Evolutionary conservation across 1,284 basidiomycete species (phyloP).

Genomic region (Hemileia vastatrix): DNA sequence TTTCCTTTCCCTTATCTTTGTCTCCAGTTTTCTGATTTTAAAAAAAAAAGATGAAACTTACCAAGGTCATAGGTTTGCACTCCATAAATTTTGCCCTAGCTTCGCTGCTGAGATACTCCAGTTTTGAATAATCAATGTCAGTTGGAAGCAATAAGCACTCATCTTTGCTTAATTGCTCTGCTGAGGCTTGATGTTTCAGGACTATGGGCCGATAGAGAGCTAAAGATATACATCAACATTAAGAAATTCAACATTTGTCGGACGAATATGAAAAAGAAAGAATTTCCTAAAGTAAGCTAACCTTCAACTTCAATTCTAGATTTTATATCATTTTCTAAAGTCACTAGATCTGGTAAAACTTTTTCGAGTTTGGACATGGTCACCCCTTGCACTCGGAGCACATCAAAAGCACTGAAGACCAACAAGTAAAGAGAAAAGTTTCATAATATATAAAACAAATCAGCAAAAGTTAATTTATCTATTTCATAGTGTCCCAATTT

Average conservation of each 20-base stretch:
- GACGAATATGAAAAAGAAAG: background rate
- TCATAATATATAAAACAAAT: background rate
- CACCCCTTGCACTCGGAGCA: constrained; percentile 59
- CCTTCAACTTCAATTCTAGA: constrained; percentile 63
- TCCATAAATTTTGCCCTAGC: constrained; percentile 33
- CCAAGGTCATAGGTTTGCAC: constrained; percentile 30
- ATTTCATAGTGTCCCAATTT: background rate
- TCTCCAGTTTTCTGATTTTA: no score
- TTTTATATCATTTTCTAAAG: constrained; percentile 52
- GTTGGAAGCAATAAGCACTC: constrained; percentile 29
- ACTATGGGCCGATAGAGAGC: constrained; percentile 33
- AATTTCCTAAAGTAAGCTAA: constrained; percentile 30
- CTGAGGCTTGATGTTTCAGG: constrained; percentile 33
- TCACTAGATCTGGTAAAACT: constrained; percentile 53
- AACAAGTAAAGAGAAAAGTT: background rate
- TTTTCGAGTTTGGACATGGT: constrained; percentile 49
- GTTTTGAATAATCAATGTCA: constrained; percentile 28
- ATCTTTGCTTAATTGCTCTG: constrained; percentile 30
- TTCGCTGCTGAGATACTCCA: constrained; percentile 35
- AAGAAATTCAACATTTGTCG: background rate
- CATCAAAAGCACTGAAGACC: constrained; percentile 58
- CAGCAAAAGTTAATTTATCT: constrained; percentile 21
- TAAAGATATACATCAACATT: background rate
- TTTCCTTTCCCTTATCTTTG: no score
- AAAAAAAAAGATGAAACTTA: constrained; percentile 2